Evolutionary conservation across 192 early-diverging fungal genomes (phyloP), one percentile per base, ranked within the genome.

Genomic region (Rhizophagus prolifer): DNA sequence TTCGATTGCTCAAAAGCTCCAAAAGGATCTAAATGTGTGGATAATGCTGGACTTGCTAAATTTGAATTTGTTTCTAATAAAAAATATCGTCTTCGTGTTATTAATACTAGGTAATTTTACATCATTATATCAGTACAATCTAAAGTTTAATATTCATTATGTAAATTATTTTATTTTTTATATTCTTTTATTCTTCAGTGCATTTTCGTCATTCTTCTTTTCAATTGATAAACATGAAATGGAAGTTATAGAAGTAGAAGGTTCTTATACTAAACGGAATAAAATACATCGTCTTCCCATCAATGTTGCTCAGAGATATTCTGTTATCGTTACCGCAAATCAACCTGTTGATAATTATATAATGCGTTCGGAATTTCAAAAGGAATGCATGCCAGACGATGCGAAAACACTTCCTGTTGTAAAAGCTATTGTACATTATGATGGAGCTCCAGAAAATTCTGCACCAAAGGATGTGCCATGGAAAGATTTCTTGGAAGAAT

Each of bases 191-290:
- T 64, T 14, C 5, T 41, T n/a, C 58, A 84, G 87, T 67, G 88
- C 87, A 19, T 87, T 92, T 41, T 82, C 89, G 10, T 79, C 82
- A 28, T 94, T 89, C 83, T 74, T 84, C 61, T 85, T 94, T 77
- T 89, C 87, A 54, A 88, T 94, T 70, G 91, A 91, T 78, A 85
- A 88, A 16, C 93, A 93, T 81, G 74, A 82, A 10, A 78, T 94
- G 76, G 82, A 86, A 31, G 81, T 94, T 21, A 91, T 94, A 77
- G 92, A 94, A 83, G 88, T 87, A 4, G 92, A 94, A 41, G 92
- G 92, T 25, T 82, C 12, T 2, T 58, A 38, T 6, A 82, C 80
- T 7, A 65, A 80, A 38, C 69, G 78, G 23, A 78, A 79, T 44
- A 79, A 75, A 5, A 67, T 81, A 28, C 75, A 82, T 58, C 80